phyloP scores from a whole-genome alignment of 805 yeast species.

The Yamadazyma kitorensis region DNA sequence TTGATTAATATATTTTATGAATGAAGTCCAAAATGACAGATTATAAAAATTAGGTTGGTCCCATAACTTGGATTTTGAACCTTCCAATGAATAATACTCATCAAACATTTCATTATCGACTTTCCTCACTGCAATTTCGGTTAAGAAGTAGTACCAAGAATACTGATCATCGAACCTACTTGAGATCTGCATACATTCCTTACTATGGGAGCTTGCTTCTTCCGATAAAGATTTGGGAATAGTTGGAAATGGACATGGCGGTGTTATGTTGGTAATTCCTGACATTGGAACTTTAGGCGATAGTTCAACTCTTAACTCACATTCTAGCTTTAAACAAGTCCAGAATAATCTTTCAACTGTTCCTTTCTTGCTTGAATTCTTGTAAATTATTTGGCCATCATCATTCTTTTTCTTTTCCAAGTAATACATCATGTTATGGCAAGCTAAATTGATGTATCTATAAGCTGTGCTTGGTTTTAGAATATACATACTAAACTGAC shows the following conservation, averaged over 20 bases:
- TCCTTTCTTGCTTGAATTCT: conserved; percentile 11
- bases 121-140: conserved; percentile 39
- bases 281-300: conserved; percentile 32
- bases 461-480: conserved; percentile 27
- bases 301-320: conserved; percentile 32
- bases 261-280: conserved; percentile 28
- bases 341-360: conserved; percentile 31
- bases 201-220: conserved; percentile 18
- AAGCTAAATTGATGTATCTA: conserved; percentile 21
- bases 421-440: conserved; percentile 29
- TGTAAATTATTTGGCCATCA: conserved; percentile 4
- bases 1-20: conserved; percentile 33
- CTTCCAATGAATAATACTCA: conserved; percentile 24
- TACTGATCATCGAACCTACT: conserved; percentile 22
- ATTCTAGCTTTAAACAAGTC: conserved; percentile 36
- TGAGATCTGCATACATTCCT: conserved; percentile 24
- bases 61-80: conserved; percentile 17
- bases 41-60: conserved; percentile 21
- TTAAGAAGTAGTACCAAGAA: conserved; percentile 38
- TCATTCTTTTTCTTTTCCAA: conserved; percentile 17
- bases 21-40: conserved; percentile 22
- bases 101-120: conserved; percentile 36
- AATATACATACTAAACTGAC: conserved; percentile 26
- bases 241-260: conserved; percentile 32
- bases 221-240: conserved; percentile 23